These are phyloP conservation scores for Plectosphaerella plurivora DNA, from an alignment of 2,329 filamentous ascomycete species.

Conservation along the genomic window DNA sequence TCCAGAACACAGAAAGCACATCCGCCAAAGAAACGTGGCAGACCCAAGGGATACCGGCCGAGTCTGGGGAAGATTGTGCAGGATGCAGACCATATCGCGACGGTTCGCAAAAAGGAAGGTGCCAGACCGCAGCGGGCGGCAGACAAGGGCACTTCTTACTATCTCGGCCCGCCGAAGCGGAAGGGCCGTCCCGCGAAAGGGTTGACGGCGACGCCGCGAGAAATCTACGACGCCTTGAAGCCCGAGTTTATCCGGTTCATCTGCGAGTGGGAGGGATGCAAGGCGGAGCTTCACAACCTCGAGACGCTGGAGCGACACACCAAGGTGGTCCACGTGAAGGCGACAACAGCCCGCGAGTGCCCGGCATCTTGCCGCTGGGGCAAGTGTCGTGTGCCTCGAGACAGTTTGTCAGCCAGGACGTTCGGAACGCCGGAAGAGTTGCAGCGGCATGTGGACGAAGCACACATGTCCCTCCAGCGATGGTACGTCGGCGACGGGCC, in stretches of 20 bases:
- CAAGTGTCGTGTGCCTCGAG: constrained; percentile 25
- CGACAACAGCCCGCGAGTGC: constrained; percentile 9
- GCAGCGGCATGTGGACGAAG: constrained; percentile 45
- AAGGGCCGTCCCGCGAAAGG: constrained; percentile 37
- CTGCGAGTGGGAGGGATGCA: constrained; percentile 57
- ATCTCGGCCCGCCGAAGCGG: constrained; percentile 23
- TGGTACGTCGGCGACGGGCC: constrained; percentile 60
- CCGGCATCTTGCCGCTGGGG: constrained; percentile 30
- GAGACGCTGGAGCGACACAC: constrained; percentile 54
- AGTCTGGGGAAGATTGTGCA: constrained; percentile 21
- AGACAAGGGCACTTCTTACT: constrained; percentile 12
- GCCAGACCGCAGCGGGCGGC: constrained; percentile 17
- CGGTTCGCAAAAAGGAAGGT: constrained; percentile 2
- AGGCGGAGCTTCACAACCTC: constrained; percentile 58
- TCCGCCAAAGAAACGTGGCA: constrained; percentile 30
- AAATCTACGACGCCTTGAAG: constrained; percentile 34
- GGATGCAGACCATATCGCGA: constrained; percentile 7
- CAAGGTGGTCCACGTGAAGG: constrained; percentile 38
- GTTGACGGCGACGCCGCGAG: constrained; percentile 30
- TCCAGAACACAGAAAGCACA: neutral
- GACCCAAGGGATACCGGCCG: constrained; percentile 43
- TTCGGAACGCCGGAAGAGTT: constrained; percentile 25
- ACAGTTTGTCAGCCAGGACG: neutral
- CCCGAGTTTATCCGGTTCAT: constrained; percentile 46
- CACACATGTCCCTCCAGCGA: constrained; percentile 46